These are phyloP conservation scores for Theileria orientalis DNA, from an alignment of 169 alveolate species.

Conservation along the genomic window DNA sequence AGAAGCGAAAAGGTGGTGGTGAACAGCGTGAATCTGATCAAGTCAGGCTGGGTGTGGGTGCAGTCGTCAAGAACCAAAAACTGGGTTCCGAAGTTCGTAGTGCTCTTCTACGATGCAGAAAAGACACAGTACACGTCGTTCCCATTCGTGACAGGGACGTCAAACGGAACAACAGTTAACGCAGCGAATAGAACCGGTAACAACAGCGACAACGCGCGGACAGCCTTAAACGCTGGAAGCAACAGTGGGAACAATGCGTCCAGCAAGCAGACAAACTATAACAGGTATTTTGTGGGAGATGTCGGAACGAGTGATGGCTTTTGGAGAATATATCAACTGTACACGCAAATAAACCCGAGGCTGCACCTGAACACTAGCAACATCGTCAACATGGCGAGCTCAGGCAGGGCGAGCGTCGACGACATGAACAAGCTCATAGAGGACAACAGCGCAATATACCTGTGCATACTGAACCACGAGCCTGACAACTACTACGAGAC, in stretches of 20 bases:
- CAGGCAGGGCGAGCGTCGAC: not conserved
- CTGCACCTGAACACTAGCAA: too few relatives aligned
- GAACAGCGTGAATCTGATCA: slow-evolving; percentile 12
- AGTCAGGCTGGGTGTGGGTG: slow-evolving; percentile 63
- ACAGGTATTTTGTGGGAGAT: too few relatives aligned
- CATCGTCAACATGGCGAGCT: too few relatives aligned
- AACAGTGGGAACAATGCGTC: too few relatives aligned
- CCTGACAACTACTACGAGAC: slow-evolving; percentile 19
- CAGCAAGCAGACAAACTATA: too few relatives aligned
- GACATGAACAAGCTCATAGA: not conserved
- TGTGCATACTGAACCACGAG: slow-evolving; percentile 35
- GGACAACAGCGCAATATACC: slow-evolving; percentile 14
- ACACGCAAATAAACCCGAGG: too few relatives aligned
- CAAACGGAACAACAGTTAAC: not conserved
- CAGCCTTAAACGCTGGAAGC: too few relatives aligned
- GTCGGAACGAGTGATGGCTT: slow-evolving; percentile 8
- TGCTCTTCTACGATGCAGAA: slow-evolving; percentile 27
- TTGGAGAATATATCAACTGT: slow-evolving; percentile 46
- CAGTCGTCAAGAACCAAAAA: slow-evolving; percentile 12
- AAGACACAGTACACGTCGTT: not conserved
- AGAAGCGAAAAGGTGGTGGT: not conserved
- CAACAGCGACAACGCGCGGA: not conserved
- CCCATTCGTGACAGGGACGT: not conserved
- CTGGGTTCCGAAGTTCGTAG: slow-evolving; percentile 52
- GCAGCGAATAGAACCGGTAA: not conserved